Base-by-base conservation (phyloP, 306 rosid species). In the Cotoneaster glaucophyllus region DNA sequence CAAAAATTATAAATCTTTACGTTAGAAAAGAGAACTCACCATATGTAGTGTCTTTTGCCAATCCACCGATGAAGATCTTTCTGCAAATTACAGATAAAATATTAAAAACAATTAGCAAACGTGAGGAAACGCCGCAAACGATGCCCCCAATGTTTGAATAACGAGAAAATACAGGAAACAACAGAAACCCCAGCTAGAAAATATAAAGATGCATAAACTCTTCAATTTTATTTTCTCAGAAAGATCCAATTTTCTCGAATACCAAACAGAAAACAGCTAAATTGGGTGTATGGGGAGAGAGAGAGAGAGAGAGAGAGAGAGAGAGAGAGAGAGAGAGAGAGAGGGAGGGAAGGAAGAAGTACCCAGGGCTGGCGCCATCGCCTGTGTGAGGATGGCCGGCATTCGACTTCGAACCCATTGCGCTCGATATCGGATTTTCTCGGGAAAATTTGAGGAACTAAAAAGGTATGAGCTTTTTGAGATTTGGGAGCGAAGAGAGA, bases 341-440 rank as follows among this genome's bases (percentile, higher is more conserved):
- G 18, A n/a, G 24, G 22, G 21, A 3, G n/a, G 21, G 4, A 19
- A 17, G 28, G 18, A 28, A 59, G 7, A 83, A 88, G 32, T 64
- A 91, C 98, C 98, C 98, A 37, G 97, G 97, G 78, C 91, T 91
- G 37, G 97, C 94, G 24, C 94, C 97, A 67, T 93, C 94, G 39
- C 97, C 93, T 19, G 90, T 70, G 79, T 86, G 93, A 67, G 93
- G 89, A 63, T 91, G 84, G 21, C 87, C 90, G 64, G 67, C 29
- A 82, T 84, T 88, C 71, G 87, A 73, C 70, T 90, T 88, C 53
- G 97, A 93, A 37, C 83, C 88, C 96, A 91, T 93, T 70, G 73
- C 31, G 15, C 39, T 11, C 21, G 41, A 11, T 5, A 50, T 37
- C 50, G 8, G 69, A 68, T 44, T 37, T 70, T 65, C 63, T n/a